Percentiles rank a stretch among this genome's conserved stretches.
These are phyloP conservation scores for Alternaria brassicae DNA, from an alignment of 2,329 filamentous ascomycete species.

Conservation along the genomic window DNA sequence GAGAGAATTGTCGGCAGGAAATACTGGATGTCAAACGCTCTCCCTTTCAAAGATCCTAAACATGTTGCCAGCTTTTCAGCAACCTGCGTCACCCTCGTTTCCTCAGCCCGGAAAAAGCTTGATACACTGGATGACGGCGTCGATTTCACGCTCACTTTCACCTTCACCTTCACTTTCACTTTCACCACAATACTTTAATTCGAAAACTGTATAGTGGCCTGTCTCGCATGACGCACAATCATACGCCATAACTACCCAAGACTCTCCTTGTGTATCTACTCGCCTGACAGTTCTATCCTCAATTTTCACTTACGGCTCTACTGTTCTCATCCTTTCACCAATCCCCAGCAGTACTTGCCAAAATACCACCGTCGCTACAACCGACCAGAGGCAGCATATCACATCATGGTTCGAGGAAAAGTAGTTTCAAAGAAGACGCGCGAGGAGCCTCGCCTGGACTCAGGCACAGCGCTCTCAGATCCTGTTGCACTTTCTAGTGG, in stretches of 20 bases:
- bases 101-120: neutral
- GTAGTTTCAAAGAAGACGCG: neutral
- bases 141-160: neutral
- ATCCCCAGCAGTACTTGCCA: neutral
- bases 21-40: neutral
- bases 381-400: neutral
- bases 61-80: too few species aligned
- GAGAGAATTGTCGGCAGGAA: neutral
- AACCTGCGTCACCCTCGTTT: neutral
- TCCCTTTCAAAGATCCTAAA: neutral
- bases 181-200: neutral
- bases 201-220: neutral
- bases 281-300: neutral
- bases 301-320: neutral
- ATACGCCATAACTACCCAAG: neutral
- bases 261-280: neutral
- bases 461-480: conserved; percentile 10
- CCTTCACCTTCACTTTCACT: conserved; percentile 8
- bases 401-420: neutral
- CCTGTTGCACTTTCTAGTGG: neutral
- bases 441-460: conserved; percentile 9
- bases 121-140: neutral
- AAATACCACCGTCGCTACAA: neutral
- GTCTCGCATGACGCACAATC: neutral
- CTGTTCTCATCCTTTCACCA: neutral